A percentile compares a stretch with the other conserved stretches of the same genome.
phyloP scores from a whole-genome alignment of 352 stramenopile species.

The Phytophthora crassamura region DNA sequence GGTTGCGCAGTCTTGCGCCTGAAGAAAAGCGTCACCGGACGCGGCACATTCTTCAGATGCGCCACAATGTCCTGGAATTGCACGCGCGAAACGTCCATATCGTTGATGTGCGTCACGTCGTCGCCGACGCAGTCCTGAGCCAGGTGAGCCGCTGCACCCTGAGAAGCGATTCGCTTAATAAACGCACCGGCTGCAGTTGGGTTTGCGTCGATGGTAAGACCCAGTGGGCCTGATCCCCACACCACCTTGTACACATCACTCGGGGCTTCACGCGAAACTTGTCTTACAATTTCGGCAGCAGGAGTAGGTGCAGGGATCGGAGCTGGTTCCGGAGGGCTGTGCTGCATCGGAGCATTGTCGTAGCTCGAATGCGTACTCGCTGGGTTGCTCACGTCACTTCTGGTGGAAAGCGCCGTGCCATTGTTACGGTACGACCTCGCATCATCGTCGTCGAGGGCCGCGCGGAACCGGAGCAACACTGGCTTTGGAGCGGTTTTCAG shows the following conservation, averaged over 20 bases:
- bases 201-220: constrained; percentile 85
- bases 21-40: constrained; percentile 84
- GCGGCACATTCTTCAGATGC: constrained; percentile 80
- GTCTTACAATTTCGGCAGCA: constrained; percentile 37
- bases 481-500: constrained; percentile 85
- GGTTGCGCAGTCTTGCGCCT: constrained; percentile 43
- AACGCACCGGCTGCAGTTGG: constrained; percentile 61
- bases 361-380: constrained; percentile 36
- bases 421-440: constrained; percentile 41
- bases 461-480: constrained; percentile 73
- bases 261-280: constrained; percentile 42
- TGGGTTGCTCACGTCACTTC: constrained; percentile 26
- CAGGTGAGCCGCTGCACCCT: constrained; percentile 74
- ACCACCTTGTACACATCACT: constrained; percentile 81
- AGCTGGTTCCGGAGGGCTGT: constrained; percentile 19
- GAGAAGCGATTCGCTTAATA: constrained; percentile 83
- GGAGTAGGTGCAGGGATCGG: constrained; percentile 23
- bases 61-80: constrained; percentile 81
- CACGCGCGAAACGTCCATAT: constrained; percentile 80
- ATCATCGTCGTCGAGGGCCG: constrained; percentile 48
- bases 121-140: constrained; percentile 86
- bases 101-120: constrained; percentile 87
- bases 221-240: constrained; percentile 77
- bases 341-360: constrained; percentile 31
- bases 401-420: constrained; percentile 36